These are phyloP conservation scores for Starmera dryadoides DNA, from an alignment of 805 yeast species.

Conservation along the genomic window DNA sequence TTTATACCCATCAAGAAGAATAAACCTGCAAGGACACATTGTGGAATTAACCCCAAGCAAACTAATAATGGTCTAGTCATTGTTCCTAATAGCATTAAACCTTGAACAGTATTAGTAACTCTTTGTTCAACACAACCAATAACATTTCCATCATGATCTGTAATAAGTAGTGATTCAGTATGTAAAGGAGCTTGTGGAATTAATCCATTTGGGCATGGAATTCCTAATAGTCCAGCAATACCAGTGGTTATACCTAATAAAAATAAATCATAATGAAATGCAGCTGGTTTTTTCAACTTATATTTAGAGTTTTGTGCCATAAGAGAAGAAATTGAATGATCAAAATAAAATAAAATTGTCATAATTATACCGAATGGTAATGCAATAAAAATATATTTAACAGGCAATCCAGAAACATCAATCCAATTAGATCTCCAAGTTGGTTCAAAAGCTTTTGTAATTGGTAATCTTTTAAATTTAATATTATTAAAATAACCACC, in stretches of 20 bases:
- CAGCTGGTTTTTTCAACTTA: constrained; percentile 77
- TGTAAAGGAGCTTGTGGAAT: constrained; percentile 98
- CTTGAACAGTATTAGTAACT: constrained; percentile 78
- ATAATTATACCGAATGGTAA: constrained; percentile 86
- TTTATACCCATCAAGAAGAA: constrained; percentile 90
- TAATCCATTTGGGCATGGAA: constrained; percentile 94
- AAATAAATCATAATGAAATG: constrained; percentile 90
- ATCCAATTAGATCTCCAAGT: constrained; percentile 40
- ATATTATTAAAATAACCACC: constrained; percentile 67
- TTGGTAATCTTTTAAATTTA: constrained; percentile 56
- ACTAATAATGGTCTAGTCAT: constrained; percentile 84
- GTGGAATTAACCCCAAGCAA: constrained; percentile 82
- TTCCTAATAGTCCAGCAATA: constrained; percentile 76
- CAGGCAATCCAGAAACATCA: constrained; percentile 35
- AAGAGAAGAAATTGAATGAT: constrained; percentile 88
- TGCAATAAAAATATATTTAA: constrained; percentile 78
- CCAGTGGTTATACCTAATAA: constrained; percentile 84
- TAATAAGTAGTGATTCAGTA: constrained; percentile 65
- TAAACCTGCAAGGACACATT: constrained; percentile 86
- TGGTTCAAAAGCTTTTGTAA: constrained; percentile 68
- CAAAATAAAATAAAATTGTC: constrained; percentile 84
- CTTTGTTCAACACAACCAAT: constrained; percentile 78
- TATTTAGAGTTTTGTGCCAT: constrained; percentile 84
- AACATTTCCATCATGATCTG: constrained; percentile 17
- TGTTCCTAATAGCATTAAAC: constrained; percentile 73